phyloP scores from a whole-genome alignment of 805 yeast species.

The Yamadazyma olivae region DNA sequence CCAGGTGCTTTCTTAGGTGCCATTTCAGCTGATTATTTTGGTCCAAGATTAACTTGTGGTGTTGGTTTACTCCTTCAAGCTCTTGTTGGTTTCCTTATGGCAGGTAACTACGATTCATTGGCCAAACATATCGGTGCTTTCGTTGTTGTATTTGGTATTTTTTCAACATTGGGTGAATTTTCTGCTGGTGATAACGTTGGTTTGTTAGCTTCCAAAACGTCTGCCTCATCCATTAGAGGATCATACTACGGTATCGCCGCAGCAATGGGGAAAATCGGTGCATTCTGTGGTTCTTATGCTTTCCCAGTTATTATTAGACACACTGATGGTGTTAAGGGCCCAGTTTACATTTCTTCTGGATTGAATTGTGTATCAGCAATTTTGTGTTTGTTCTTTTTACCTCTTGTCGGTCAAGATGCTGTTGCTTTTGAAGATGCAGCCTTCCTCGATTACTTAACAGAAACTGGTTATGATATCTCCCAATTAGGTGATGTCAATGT shows the following conservation, averaged over 20 bases:
- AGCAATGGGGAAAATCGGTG: constrained; percentile 89
- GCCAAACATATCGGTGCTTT: constrained; percentile 68
- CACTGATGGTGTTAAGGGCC: constrained; percentile 42
- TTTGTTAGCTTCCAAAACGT: constrained; percentile 78
- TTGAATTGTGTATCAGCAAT: constrained; percentile 71
- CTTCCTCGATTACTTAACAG: constrained; percentile 64
- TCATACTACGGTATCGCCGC: constrained; percentile 90
- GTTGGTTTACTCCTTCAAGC: constrained; percentile 73
- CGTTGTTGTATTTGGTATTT: constrained; percentile 85
- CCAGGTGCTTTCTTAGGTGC: constrained; percentile 93
- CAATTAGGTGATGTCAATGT: constrained; percentile 46
- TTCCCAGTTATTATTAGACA: constrained; percentile 76
- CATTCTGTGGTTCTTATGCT: constrained; percentile 84
- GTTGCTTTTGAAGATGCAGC: constrained; percentile 72
- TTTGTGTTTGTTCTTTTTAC: constrained; percentile 68
- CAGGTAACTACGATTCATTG: constrained; percentile 60
- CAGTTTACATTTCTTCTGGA: constrained; percentile 74
- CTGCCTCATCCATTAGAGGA: constrained; percentile 86
- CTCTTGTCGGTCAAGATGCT: constrained; percentile 81
- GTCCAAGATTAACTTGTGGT: constrained; percentile 80
- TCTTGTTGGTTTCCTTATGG: constrained; percentile 78
- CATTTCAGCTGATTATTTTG: constrained; percentile 76
- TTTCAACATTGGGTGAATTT: constrained; percentile 84
- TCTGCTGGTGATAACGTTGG: constrained; percentile 96
- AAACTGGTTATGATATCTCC: constrained; percentile 67